Percentiles rank a stretch among this genome's conserved stretches.
Conservation (phyloP, 495 filamentous ascomycete species). For the Tuber borchii region DNA sequence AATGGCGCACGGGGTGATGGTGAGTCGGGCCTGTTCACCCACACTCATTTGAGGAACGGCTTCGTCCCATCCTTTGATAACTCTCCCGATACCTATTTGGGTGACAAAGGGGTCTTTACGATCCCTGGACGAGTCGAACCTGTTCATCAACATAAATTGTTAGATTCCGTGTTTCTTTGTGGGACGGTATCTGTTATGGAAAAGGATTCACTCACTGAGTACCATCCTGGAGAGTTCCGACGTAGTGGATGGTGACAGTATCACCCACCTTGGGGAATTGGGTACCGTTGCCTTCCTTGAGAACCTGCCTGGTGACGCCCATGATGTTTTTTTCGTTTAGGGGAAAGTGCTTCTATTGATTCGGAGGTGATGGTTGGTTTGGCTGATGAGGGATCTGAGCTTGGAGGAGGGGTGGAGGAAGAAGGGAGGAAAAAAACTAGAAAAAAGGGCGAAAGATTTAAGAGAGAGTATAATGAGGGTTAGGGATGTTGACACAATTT, state of each 20-base stretch:
- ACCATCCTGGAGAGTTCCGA: conserved; percentile 52
- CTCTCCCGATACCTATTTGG: conserved; percentile 55
- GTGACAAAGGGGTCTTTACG: conserved; percentile 50
- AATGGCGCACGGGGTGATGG: conserved; percentile 43
- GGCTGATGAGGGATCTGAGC: background rate
- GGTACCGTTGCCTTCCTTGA: conserved; percentile 50
- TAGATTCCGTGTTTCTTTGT: background rate
- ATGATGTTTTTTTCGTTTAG: conserved; percentile 40
- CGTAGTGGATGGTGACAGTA: conserved; percentile 58
- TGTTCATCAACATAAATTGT: conserved; percentile 30
- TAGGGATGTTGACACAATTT: background rate
- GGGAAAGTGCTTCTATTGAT: conserved; percentile 10
- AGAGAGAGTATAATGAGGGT: background rate
- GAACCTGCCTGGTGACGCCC: conserved; percentile 51
- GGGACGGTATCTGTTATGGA: background rate
- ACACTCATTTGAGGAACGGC: conserved; percentile 58
- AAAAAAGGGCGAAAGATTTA: background rate
- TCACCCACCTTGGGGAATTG: conserved; percentile 52
- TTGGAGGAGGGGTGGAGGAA: background rate
- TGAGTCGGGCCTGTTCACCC: conserved; percentile 58
- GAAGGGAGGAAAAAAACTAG: background rate
- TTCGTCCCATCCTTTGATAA: conserved; percentile 66
- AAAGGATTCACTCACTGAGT: conserved; percentile 19
- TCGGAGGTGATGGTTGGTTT: background rate
- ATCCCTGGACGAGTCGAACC: conserved; percentile 60